phyloP scores from a whole-genome alignment of 2,329 filamentous ascomycete species.

The Aurifilum marmelostoma region DNA sequence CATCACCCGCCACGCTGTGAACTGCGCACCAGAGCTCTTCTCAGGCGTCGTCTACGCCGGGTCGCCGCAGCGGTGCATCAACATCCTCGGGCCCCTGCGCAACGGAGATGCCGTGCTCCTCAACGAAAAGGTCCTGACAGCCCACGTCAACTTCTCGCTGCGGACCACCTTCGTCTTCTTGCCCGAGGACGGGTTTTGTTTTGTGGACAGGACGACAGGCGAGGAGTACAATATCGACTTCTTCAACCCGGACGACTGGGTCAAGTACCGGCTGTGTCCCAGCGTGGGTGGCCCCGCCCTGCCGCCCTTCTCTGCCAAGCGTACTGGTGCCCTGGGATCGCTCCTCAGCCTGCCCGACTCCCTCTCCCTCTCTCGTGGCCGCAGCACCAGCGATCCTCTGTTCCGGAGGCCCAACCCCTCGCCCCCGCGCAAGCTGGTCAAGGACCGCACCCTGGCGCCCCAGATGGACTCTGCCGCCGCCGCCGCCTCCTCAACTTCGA shows the following conservation, averaged over 20 bases:
- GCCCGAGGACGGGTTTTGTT: constrained; percentile 85
- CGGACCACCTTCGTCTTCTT: constrained; percentile 84
- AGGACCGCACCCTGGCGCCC: constrained; percentile 47
- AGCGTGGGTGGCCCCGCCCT: constrained; percentile 69
- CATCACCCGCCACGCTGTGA: constrained; percentile 86
- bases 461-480: constrained; percentile 45
- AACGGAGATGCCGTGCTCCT: constrained; percentile 92
- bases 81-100: constrained; percentile 85
- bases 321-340: constrained; percentile 45
- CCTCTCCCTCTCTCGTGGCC: constrained; percentile 47
- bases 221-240: constrained; percentile 85
- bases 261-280: constrained; percentile 76
- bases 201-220: constrained; percentile 79
- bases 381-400: constrained; percentile 47
- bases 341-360: constrained; percentile 51
- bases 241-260: constrained; percentile 79
- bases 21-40: constrained; percentile 82
- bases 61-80: constrained; percentile 82
- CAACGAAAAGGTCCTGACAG: constrained; percentile 86
- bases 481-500: constrained; percentile 31
- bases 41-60: constrained; percentile 85
- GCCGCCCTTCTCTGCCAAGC: constrained; percentile 53
- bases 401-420: constrained; percentile 32
- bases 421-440: constrained; percentile 37
- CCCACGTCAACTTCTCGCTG: constrained; percentile 91